Evolutionary conservation across 1,284 basidiomycete species (phyloP).

Genomic region (Puccinia hordei): DNA sequence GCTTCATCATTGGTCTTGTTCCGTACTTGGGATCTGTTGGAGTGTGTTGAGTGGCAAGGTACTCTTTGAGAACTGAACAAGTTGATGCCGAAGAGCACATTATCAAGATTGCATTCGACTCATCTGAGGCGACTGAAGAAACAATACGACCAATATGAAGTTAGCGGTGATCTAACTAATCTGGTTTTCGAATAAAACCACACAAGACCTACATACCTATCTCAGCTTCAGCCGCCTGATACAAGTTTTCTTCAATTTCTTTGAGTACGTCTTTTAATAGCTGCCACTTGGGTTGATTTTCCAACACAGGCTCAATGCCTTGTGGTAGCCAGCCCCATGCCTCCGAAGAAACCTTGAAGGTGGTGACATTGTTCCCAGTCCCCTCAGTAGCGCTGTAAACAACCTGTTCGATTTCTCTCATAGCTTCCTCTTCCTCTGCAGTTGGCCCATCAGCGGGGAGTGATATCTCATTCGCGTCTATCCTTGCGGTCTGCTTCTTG

Average conservation of each 20-base stretch:
- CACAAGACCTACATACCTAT: constrained; percentile 26
- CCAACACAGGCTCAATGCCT: constrained; percentile 80
- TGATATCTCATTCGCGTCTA: neutral
- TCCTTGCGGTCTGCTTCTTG: constrained; percentile 52
- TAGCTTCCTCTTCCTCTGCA: constrained; percentile 50
- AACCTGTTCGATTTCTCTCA: constrained; percentile 36
- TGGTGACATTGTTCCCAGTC: constrained; percentile 38
- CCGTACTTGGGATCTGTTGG: constrained; percentile 31
- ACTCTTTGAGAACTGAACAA: constrained; percentile 74
- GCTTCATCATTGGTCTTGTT: constrained; percentile 69
- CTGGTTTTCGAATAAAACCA: neutral
- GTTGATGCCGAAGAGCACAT: constrained; percentile 84
- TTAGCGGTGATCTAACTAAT: neutral
- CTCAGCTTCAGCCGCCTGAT: constrained; percentile 55
- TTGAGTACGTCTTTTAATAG: constrained; percentile 79
- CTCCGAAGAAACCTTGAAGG: neutral
- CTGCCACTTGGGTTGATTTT: constrained; percentile 94
- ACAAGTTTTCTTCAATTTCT: constrained; percentile 87
- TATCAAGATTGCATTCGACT: constrained; percentile 70
- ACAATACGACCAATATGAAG: neutral
- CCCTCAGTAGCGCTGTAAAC: constrained; percentile 31
- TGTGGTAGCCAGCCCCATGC: constrained; percentile 68
- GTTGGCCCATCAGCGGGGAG: constrained; percentile 41
- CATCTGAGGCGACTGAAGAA: neutral
- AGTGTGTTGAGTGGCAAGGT: constrained; percentile 63